Base-by-base conservation (phyloP, 2,329 filamentous ascomycete genomes). In the Fusarium veterinarium region DNA sequence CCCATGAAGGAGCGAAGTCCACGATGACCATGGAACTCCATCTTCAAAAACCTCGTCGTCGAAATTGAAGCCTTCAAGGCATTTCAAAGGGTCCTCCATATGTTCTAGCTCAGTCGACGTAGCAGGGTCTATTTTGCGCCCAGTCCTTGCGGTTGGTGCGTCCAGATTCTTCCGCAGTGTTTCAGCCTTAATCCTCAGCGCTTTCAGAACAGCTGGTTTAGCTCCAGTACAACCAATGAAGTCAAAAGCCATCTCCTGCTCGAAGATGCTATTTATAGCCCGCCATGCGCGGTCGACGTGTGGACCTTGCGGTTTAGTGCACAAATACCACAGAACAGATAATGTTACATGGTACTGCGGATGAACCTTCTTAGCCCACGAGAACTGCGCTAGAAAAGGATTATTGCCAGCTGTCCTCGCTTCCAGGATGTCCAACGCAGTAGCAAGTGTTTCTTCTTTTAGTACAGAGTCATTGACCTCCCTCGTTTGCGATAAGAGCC, bases 51-150 rank as follows among this genome's bases (percentile, higher is more conserved):
- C 16, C 6, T 33, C n/a, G 1, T 60, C 46, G 6, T 42, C 46
- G 4, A 60, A 60, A 2, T 60, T 30, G 4, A 60, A 42, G 5
- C 19, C 7, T 8, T 60, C 57, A 3, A 55, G 23, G 14, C 30
- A 42, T 4, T 8, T 17, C 1, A 42, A 28, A 12, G 57, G 17
- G 10, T 28, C 17, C 3, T 17, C n/a, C 1, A 16, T 17, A 6
- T 9, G 10, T 5, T 28, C n/a, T 4, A 19, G 3, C 17, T 33
- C 45, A 14, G 10, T 13, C 10, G 17, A 8, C 1, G 3, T 19
- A 6, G 17, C 17, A 12, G 12, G 11, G 0, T 17, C 33, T 19
- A 1, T 8, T 13, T 5, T 20, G 16, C 7, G 12, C 0, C 5
- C 17, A 12, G 2, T 0, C 5, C 23, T 16, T 19, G 6, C 8